A percentile compares a stretch with the other conserved stretches of the same genome.
These are phyloP conservation scores for Pichia sp. DNA, from an alignment of 1,139 yeast genomes.

Conservation along the genomic window DNA sequence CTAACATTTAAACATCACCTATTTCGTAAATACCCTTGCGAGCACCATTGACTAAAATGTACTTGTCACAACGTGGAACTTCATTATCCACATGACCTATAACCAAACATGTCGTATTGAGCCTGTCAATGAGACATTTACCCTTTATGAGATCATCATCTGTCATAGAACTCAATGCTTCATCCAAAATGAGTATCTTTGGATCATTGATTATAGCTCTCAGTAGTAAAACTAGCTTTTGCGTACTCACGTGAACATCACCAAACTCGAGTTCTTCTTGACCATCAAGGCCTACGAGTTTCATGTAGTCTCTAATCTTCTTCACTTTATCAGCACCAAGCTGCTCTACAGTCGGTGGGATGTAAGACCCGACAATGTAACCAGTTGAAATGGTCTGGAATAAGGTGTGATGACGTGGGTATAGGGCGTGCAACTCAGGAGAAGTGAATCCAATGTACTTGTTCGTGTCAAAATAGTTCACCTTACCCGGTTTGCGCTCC, in stretches of 20 bases:
- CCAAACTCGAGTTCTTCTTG: constrained; percentile 37
- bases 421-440: constrained; percentile 85
- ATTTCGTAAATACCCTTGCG: constrained; percentile 25
- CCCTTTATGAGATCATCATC: constrained; percentile 58
- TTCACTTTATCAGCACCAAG: constrained; percentile 31
- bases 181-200: constrained; percentile 72
- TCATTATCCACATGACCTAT: constrained; percentile 73
- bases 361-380: constrained; percentile 53
- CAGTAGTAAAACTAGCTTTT: constrained; percentile 68
- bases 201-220: constrained; percentile 77
- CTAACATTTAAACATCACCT: constrained; percentile 1
- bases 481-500: constrained; percentile 68
- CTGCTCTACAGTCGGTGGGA: constrained; percentile 30
- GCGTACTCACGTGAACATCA: constrained; percentile 61
- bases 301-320: constrained; percentile 30
- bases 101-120: constrained; percentile 55
- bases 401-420: constrained; percentile 53
- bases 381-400: constrained; percentile 68
- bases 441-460: constrained; percentile 78
- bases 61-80: constrained; percentile 50
- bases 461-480: constrained; percentile 74
- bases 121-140: constrained; percentile 52
- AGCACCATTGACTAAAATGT: constrained; percentile 32
- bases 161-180: constrained; percentile 90
- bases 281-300: constrained; percentile 29